These are phyloP conservation scores for Chamaenerion angustifolium DNA, from an alignment of 345 rosid genomes.

Conservation along the genomic window DNA sequence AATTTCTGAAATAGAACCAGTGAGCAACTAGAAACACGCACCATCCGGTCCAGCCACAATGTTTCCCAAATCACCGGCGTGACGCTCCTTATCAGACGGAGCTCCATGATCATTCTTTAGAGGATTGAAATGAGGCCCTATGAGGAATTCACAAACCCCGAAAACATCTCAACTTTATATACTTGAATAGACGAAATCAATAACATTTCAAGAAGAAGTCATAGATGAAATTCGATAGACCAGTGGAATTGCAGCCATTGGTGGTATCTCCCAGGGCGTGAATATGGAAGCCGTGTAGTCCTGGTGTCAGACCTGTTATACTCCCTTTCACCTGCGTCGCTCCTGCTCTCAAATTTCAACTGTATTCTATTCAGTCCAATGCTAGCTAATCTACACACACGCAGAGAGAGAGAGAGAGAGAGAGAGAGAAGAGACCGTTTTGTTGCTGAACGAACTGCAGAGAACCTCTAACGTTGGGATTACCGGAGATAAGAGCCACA, in stretches of 20 bases:
- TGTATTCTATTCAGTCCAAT: not conserved
- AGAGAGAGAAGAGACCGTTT: constrained; percentile 35
- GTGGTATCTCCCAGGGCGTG: constrained; percentile 91
- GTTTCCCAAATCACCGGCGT: constrained; percentile 96
- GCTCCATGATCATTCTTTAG: constrained; percentile 66
- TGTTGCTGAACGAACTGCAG: constrained; percentile 47
- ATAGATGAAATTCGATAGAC: constrained; percentile 9
- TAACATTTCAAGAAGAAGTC: not conserved
- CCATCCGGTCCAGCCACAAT: constrained; percentile 66
- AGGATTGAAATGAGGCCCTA: constrained; percentile 97
- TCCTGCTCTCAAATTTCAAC: constrained; percentile 26
- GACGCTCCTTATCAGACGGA: constrained; percentile 59
- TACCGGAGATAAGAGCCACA: constrained; percentile 76
- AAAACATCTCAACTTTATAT: not conserved
- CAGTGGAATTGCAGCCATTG: constrained; percentile 95
- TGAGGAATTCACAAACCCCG: not conserved
- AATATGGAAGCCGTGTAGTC: constrained; percentile 81
- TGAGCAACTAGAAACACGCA: constrained; percentile 10
- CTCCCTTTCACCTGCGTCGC: constrained; percentile 60
- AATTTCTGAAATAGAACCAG: not conserved
- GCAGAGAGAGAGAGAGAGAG: constrained; percentile 3
- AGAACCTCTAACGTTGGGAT: constrained; percentile 43
- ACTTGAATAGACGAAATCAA: not conserved
- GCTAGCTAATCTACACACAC: not conserved
- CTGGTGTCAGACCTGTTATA: constrained; percentile 66